Evolutionary conservation across 768 basidiomycete genomes (phyloP).

Genomic region (Phylloporus scabripes): DNA sequence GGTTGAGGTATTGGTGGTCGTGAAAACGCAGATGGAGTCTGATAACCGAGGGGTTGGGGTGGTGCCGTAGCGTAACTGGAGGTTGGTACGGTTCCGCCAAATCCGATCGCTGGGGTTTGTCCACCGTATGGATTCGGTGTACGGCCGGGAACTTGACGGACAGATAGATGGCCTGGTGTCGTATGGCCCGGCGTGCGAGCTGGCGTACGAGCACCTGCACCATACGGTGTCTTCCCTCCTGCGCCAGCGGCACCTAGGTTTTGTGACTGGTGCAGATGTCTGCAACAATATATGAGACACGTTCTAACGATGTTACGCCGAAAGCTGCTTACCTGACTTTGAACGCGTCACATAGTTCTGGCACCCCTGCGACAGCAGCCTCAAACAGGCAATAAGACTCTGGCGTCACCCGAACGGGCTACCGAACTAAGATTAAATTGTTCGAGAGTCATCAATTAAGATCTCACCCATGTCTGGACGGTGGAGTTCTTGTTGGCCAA

Average conservation of each 20-base stretch:
- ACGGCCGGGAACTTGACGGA: conserved; percentile 58
- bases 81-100: conserved; percentile 24
- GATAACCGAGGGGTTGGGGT: conserved; percentile 39
- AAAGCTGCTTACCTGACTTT: conserved; percentile 64
- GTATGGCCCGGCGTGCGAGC: conserved; percentile 65
- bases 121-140: conserved; percentile 78
- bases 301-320: neutral
- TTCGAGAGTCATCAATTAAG: neutral
- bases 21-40: conserved; percentile 31
- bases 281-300: conserved; percentile 23
- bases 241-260: conserved; percentile 46
- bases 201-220: conserved; percentile 69
- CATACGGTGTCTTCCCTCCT: conserved; percentile 78
- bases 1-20: conserved; percentile 40
- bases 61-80: conserved; percentile 28
- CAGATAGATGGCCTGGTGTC: conserved; percentile 79
- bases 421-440: conserved; percentile 2
- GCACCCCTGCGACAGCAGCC: conserved; percentile 84
- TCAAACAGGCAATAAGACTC: conserved; percentile 89
- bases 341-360: conserved; percentile 95
- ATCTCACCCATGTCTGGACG: conserved; percentile 82
- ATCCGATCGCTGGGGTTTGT: conserved; percentile 31
- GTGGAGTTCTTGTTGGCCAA: conserved; percentile 85
- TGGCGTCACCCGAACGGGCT: conserved; percentile 85
- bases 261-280: conserved; percentile 76